Evolutionary conservation across 1,284 basidiomycete genomes (phyloP), one percentile per base, ranked within the genome.

Genomic region (Ustilago vetiveriae): DNA sequence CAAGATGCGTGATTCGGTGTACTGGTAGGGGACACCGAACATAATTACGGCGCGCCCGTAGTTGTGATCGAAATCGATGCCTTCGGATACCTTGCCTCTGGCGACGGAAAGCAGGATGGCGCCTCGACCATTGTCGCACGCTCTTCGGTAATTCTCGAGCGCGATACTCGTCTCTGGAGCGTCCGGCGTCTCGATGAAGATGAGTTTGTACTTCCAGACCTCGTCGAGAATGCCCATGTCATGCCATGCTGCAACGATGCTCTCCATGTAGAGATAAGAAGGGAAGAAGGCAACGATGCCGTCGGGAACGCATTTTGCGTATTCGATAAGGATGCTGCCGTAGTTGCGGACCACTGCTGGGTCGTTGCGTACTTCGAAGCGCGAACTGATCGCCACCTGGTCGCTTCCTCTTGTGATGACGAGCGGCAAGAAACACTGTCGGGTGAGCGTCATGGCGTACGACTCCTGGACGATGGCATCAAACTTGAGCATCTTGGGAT

Each of bases 201-300:
- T 94, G 41, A 99, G 87, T 84, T 99, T 99, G 85, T 98, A 90
- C 84, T 98, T 98, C 94, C 96, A 98, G 17, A 97, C 96, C 85
- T 99, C 94, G 78, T 95, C 97, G 63, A 99, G 85, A 74, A 98
- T 98, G 41, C 95, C 96, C 96, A 99, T 98, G 82, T 99, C 96
- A 82, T 98, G 97, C 96, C 96, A 99, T 13, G 96, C 96, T 3
- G 94, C 93, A 19, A 98, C 96, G 69, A 99, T 99, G 30, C 92
- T 94, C 84, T 99, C 96, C 96, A 99, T 99, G 84, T 99, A 99
- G 23, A 99, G 88, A 84, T 99, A 99, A 82, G 92, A 94, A 16
- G 96, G 96, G 84, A 99, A 99, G 87, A 99, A 99, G 8, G 94
- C 95, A 29, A 98, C 96, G 63, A 99, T 92, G n/a, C 96, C 96